phyloP scores from a whole-genome alignment of 2,329 filamentous ascomycete genomes.

The Diaporthe nobilis region DNA sequence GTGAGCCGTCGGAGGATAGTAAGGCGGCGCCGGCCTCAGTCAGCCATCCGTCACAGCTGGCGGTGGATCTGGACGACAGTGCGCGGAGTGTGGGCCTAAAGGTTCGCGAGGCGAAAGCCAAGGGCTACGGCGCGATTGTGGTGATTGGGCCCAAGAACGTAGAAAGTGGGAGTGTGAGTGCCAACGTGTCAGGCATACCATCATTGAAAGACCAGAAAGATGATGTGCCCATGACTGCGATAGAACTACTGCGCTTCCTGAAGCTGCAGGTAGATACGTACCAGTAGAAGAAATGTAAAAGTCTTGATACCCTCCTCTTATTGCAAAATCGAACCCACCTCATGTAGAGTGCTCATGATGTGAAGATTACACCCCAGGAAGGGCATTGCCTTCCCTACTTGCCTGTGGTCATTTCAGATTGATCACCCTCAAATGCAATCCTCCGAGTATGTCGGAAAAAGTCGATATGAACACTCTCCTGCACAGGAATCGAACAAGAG shows the following conservation, averaged over 20 bases:
- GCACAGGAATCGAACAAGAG: background rate
- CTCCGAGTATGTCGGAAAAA: background rate
- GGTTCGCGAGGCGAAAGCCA: slow-evolving; percentile 77
- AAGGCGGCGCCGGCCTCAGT: slow-evolving; percentile 56
- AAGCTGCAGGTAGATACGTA: slow-evolving; percentile 62
- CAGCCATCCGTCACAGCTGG: slow-evolving; percentile 69
- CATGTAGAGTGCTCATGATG: background rate
- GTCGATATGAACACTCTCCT: background rate
- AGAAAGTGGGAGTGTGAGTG: slow-evolving; percentile 68
- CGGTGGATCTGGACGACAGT: slow-evolving; percentile 79
- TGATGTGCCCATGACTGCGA: slow-evolving; percentile 58
- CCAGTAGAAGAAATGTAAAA: slow-evolving; percentile 53
- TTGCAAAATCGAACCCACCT: background rate
- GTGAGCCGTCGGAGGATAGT: slow-evolving; percentile 49
- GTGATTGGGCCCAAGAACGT: slow-evolving; percentile 79
- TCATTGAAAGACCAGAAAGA: slow-evolving; percentile 49
- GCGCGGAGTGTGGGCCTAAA: slow-evolving; percentile 76
- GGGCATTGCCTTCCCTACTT: background rate
- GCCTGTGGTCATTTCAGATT: background rate
- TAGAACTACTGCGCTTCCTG: slow-evolving; percentile 61
- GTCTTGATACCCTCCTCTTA: slow-evolving; percentile 29
- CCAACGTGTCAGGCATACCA: slow-evolving; percentile 56
- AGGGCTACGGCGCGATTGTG: slow-evolving; percentile 81
- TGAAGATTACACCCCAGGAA: background rate
- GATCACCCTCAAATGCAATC: background rate